Base-by-base conservation (phyloP, 2,329 filamentous ascomycete species). In the Periglandula ipomoeae region DNA sequence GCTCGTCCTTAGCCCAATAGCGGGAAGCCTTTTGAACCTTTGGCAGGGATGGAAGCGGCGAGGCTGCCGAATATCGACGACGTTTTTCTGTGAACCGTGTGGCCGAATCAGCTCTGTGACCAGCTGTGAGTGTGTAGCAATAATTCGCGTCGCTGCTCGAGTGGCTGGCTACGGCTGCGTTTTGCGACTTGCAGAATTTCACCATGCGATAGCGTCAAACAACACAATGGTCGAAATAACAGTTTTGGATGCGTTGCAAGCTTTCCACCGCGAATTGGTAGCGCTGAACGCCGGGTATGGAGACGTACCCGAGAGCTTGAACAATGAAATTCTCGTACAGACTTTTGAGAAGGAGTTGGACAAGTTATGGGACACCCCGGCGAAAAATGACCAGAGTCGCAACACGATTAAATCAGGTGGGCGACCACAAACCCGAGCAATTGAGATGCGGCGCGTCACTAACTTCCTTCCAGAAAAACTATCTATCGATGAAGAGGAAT, bases 261-360 rank as follows among this genome's bases (percentile, higher is more conserved):
- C 81, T 66, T 81, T 98, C 59, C 87, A 95, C 67, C 81, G 86
- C 65, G 89, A 95, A 70, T 81, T 98, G 53, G 73, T 85, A 57
- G 82, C 85, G 50, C 76, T 93, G 58, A 79, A 81, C 54, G 84
- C 93, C 60, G 79, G 81, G 49, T 80, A 84, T 46, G 69, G 70
- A 47, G 71, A 74, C 40, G 70, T 69, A 50, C 75, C 81, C 27
- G 84, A 85, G 57, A 71, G 86, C 40, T 78, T 91, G 46, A 81
- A 86, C 52, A 78, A 89, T 52, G 77, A 79, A 57, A 73, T 94
- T 24, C 68, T 89, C 46, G 76, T 83, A 27, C 81, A 84, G 53
- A 70, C 87, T 35, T 83, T 91, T 53, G 81, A 88, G 55, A 74
- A 85, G 50, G 77, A 81, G 62, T 74, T 97, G 43, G 82, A 86